Evolutionary conservation across 352 stramenopile species (phyloP).

Genomic region (Phytopythium aichiense): DNA sequence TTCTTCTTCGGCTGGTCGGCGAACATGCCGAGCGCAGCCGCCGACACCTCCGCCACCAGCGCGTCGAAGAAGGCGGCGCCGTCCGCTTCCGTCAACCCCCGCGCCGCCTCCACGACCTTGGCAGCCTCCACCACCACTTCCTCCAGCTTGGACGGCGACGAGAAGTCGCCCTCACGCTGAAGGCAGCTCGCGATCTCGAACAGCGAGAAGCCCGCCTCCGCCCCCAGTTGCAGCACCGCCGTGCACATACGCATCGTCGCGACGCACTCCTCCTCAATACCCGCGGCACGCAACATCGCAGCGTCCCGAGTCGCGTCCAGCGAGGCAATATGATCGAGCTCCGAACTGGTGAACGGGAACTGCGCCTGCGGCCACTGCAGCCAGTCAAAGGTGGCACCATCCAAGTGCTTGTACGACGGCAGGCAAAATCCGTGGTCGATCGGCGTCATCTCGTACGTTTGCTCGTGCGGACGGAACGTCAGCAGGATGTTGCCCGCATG

Average conservation of each 20-base stretch:
- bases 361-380: slow-evolving; percentile 86
- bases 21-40: slow-evolving; percentile 42
- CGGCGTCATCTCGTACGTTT: slow-evolving; percentile 79
- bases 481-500: slow-evolving; percentile 87
- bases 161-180: slow-evolving; percentile 80
- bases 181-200: slow-evolving; percentile 80
- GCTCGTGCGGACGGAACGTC: slow-evolving; percentile 35
- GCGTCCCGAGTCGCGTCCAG: slow-evolving; percentile 61
- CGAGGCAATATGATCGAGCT: slow-evolving; percentile 72
- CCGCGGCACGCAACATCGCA: slow-evolving; percentile 51
- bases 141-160: slow-evolving; percentile 73
- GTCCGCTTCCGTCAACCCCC: slow-evolving; percentile 28
- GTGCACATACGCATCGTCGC: slow-evolving; percentile 83
- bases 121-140: slow-evolving; percentile 48
- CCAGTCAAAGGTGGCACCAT: slow-evolving; percentile 84
- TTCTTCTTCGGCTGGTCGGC: slow-evolving; percentile 76
- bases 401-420: slow-evolving; percentile 77
- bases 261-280: slow-evolving; percentile 79
- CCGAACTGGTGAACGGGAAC: slow-evolving; percentile 76
- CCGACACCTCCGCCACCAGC: slow-evolving; percentile 46
- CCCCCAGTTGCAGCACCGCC: slow-evolving; percentile 64
- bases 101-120: slow-evolving; percentile 23
- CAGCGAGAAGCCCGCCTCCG: slow-evolving; percentile 76
- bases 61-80: slow-evolving; percentile 41
- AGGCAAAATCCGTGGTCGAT: slow-evolving; percentile 89